Evolutionary conservation across 208 protist species (phyloP), one percentile per base, ranked within the genome.

Genomic region (Trypanosoma congolense): DNA sequence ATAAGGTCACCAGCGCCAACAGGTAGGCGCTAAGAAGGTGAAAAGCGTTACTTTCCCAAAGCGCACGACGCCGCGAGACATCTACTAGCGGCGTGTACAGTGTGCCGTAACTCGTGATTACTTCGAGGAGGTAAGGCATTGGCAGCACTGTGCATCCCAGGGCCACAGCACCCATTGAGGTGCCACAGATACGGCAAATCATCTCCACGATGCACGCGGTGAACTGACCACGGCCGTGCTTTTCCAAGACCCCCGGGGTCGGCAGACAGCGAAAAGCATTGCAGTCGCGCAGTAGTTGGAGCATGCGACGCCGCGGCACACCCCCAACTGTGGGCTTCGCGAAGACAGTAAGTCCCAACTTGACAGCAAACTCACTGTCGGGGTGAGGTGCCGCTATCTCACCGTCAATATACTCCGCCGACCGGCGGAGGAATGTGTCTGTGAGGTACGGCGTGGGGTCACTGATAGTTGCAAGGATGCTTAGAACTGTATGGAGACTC

Each of bases 131-230:
- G 48, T 57, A 61, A 14, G 56, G 54, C 31, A 72, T 57, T 1
- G 75, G 77, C 42, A 90, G 66, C 56, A 78, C 67, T 18, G 64
- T 54, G 31, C 77, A 79, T 6, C 77, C 78, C 41, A 91, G 65
- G 8, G 70, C 77, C 35, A 87, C 54, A 40, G 83, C 79, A 55
- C 71, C 80, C 30, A 72, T 70, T 36, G 65, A 41, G 1, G 65
- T 61, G 52, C 73, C 71, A 59, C 83, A 87, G 21, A 87, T 72
- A 54, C 74, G 75, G 57, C 83, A 91, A 19, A 91, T 55, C 12
- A 91, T 55, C 60, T 87, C 78, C 53, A 87, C 71, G 28, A 91
- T 69, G 2, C 73, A 67, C 0, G 77, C 70, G 25, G 57, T 83
- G 64, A 91, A 91, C 22, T 57, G 46, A 18, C 82, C 56, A 56